Conservation (phyloP, 106 monocot species). For the Acanthochlamys bracteata region DNA sequence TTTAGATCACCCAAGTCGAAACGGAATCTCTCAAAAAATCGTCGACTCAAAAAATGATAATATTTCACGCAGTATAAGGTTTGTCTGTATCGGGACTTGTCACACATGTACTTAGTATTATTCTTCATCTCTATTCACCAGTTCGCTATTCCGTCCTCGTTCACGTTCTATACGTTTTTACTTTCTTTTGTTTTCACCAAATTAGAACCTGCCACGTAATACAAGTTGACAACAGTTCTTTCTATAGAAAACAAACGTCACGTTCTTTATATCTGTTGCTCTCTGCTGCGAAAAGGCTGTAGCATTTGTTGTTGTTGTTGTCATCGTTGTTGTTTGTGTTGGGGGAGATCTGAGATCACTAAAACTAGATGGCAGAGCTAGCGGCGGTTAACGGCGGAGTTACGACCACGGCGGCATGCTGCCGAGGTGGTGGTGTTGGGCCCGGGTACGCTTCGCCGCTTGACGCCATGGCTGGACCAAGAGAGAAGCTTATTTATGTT, state of each 20-base stretch:
- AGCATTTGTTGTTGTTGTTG: not conserved
- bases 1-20: too few relatives aligned
- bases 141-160: too few relatives aligned
- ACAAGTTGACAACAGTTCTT: not conserved
- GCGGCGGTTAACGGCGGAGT: not conserved
- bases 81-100: too few relatives aligned
- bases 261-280: not conserved
- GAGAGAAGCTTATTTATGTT: conserved; percentile 83
- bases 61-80: too few relatives aligned
- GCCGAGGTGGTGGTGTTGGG: conserved; percentile 12
- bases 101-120: too few relatives aligned
- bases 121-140: too few relatives aligned
- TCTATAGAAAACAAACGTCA: too few relatives aligned
- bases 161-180: too few relatives aligned
- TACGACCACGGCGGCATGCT: not conserved
- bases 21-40: too few relatives aligned
- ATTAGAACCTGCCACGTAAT: too few relatives aligned
- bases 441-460: conserved; percentile 82
- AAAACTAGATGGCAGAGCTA: conserved; percentile 7
- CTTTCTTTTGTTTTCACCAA: too few relatives aligned
- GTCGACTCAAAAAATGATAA: too few relatives aligned
- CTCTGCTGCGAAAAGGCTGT: not conserved
- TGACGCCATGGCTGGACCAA: conserved; percentile 81
- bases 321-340: not conserved
- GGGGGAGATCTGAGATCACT: conserved; percentile 6